Conservation (phyloP, 805 yeast species). For the Candida verbasci region DNA sequence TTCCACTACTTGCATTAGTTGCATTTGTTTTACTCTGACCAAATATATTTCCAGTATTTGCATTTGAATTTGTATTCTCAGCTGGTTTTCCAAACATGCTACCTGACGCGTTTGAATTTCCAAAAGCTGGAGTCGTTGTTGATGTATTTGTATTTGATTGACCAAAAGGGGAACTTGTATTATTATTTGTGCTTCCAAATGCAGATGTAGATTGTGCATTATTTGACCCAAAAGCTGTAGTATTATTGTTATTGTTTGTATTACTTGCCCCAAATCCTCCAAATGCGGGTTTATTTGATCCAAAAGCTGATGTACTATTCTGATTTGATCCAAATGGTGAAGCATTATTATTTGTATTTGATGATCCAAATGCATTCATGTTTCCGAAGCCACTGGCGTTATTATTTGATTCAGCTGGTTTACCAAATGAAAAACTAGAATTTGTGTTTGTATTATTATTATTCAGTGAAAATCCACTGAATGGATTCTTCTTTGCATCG, state of each 20-base stretch:
- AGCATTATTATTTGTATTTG: neutral
- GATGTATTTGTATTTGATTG: neutral
- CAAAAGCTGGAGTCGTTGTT: neutral
- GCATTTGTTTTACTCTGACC: conserved; percentile 10
- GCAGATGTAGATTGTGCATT: neutral
- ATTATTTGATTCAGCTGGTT: conserved; percentile 8
- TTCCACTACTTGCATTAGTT: conserved; percentile 9
- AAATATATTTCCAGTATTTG: conserved; percentile 2
- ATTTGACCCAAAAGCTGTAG: no score
- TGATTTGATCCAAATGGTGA: conserved; percentile 4
- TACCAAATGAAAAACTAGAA: conserved; percentile 13
- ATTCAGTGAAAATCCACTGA: neutral
- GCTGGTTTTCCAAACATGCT: neutral
- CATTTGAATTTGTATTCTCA: conserved; percentile 14
- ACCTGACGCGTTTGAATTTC: neutral
- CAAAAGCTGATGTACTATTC: conserved; percentile 1
- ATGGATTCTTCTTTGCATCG: conserved; percentile 1
- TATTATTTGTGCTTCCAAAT: neutral
- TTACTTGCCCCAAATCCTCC: neutral
- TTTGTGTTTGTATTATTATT: neutral
- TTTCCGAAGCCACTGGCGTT: neutral
- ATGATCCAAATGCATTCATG: conserved; percentile 9
- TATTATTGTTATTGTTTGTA: neutral
- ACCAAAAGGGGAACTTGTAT: no score
- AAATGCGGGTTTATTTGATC: conserved; percentile 9